These are phyloP conservation scores for Fistulinella prunicolor DNA, from an alignment of 768 basidiomycete genomes.

Conservation along the genomic window DNA sequence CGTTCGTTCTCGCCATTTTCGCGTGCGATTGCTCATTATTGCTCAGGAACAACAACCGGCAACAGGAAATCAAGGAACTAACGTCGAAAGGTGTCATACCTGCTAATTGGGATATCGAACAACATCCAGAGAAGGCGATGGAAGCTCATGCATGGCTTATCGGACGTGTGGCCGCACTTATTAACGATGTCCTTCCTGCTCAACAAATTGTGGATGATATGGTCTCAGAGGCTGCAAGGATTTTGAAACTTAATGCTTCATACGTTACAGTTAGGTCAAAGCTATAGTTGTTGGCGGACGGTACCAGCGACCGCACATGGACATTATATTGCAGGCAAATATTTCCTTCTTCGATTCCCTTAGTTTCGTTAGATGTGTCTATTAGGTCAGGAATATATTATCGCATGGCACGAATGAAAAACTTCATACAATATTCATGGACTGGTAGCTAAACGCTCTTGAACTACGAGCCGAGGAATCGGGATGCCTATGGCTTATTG, in stretches of 20 bases:
- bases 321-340: neutral
- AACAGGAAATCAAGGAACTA: constrained; percentile 78
- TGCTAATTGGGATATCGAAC: constrained; percentile 62
- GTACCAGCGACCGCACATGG: neutral
- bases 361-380: too few species aligned
- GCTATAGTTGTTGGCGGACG: constrained; percentile 33
- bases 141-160: constrained; percentile 74
- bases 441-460: too few species aligned
- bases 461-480: too few species aligned
- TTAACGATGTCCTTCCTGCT: constrained; percentile 77
- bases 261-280: constrained; percentile 46
- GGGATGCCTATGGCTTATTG: too few species aligned
- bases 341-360: too few species aligned
- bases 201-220: constrained; percentile 81
- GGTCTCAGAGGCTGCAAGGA: constrained; percentile 55
- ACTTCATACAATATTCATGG: too few species aligned
- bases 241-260: constrained; percentile 41
- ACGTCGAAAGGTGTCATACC: constrained; percentile 85
- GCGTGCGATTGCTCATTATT: neutral
- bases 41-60: constrained; percentile 70
- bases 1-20: constrained; percentile 15
- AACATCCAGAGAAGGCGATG: constrained; percentile 77
- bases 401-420: neutral
- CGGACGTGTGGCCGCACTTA: constrained; percentile 74
- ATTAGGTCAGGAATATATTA: too few species aligned